Evolutionary conservation across 2,329 filamentous ascomycete species (phyloP), one percentile per base, ranked within the genome.

Genomic region (Diplocarpon rosae): DNA sequence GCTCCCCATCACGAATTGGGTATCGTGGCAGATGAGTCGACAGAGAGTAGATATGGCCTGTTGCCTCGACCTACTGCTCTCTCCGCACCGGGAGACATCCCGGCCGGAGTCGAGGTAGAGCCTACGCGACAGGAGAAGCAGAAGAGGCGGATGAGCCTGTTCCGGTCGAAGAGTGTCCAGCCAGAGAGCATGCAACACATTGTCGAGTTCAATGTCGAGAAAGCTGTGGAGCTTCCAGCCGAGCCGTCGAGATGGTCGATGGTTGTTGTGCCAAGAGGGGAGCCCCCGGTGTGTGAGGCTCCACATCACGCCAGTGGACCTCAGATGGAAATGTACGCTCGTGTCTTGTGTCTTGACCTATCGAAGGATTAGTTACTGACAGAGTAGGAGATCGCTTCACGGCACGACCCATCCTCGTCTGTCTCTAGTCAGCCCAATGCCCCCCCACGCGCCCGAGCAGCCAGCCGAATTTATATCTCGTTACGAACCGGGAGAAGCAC

Each of bases 351-450:
- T 10, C 28, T 14, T 29, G 20, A 24, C 7, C 7, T 24, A 24
- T 7, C 20, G 20, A 7, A 24, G 7, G 4, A 7, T 24, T n/a
- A n/a, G 20, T 24, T 3, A 24, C 20, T 24, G 7, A 24, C 20
- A 24, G 7, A 24, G 20, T 16, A 49, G 43, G n/a, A 46, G 34
- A 24, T 51, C 20, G 4, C 7, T 7, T 7, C 7, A 7, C 20
- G 20, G 20, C 4, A 3, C 20, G 20, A 24, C 20, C 38, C 46
- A 50, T 42, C 40, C 47, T 17, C 48, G 56, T 46, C 48, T 60
- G n/a, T 59, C 58, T 7, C 51, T 56, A 16, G 57, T 59, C 16
- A 43, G 51, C 11, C 55, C 59, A 45, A 31, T 42, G 1, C 50
- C 51, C 10, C 51, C 57, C 12, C 50, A 51, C 11, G 34, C 34